Evolutionary conservation across 257 asterid species (phyloP).

Genomic region (Lithospermum erythrorhizon): DNA sequence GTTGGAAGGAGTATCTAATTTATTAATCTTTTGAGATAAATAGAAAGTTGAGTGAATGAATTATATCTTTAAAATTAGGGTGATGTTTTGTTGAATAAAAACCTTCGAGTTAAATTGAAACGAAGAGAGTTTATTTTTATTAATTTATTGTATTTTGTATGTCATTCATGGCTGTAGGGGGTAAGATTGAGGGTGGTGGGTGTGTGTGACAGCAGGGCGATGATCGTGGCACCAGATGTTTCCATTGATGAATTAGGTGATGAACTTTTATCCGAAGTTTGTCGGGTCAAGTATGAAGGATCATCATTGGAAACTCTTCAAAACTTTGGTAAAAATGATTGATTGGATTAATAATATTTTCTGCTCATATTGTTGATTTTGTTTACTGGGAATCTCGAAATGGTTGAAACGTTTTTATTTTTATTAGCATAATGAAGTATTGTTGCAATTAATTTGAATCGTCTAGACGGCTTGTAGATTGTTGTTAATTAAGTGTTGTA

Average conservation of each 20-base stretch:
- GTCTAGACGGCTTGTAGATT: background rate
- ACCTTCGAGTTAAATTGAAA: too few species aligned
- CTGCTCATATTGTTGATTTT: background rate
- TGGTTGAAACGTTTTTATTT: background rate
- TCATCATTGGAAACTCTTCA: conserved; percentile 41
- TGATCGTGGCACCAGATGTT: conserved; percentile 49
- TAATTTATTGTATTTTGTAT: background rate
- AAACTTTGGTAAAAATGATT: conserved; percentile 30
- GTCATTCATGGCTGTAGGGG: conserved; percentile 35
- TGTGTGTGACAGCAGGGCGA: conserved; percentile 69
- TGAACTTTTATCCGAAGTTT: conserved; percentile 41
- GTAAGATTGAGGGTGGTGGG: conserved; percentile 68
- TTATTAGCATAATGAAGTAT: background rate
- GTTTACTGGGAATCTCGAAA: background rate
- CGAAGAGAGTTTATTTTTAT: too few species aligned
- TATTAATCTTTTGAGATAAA: too few species aligned
- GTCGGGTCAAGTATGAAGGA: conserved; percentile 54
- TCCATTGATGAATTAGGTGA: conserved; percentile 50
- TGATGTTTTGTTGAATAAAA: too few species aligned
- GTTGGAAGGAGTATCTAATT: too few species aligned
- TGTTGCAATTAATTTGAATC: background rate
- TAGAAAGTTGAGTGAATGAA: too few species aligned
- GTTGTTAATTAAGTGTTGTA: background rate
- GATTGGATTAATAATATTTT: background rate
- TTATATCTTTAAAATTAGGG: too few species aligned